Base-by-base conservation (phyloP, 2,329 filamentous ascomycete species). In the Fusarium drepaniforme region DNA sequence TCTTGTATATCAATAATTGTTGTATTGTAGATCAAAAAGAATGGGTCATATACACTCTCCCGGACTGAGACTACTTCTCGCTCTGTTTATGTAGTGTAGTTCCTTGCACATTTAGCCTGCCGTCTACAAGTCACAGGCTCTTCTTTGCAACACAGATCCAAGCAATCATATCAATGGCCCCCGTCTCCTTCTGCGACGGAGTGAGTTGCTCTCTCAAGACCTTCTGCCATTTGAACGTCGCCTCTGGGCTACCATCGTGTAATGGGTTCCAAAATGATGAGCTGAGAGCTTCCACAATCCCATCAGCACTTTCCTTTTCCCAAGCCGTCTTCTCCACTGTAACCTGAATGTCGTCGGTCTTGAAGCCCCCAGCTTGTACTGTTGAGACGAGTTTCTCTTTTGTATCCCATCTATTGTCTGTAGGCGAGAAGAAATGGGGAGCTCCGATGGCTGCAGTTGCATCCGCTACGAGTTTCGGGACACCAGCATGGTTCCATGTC, bases 1-100 rank as follows among this genome's bases (percentile, higher is more conserved):
- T 58, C 56, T 58, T 40, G 56, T 58, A 58, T 40, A 58, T 56
- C 4, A 21, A 21, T 40, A 40, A 28, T 58, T 13, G 6, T 40
- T 40, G 21, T 58, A 40, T 38, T 37, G 13, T 38, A 28, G 12
- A 12, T 9, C 12, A 15, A 8, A 2, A 30, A 35, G 4, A n/a
- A 21, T 15, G 1, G 11, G 15, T 8, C 4, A 2, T 25, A 28
- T 5, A 23, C 16, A 25, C 35, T 8, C 0, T 13, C 3, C 3
- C 4, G 9, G 35, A 6, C 15, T 25, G 2, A 3, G 18, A 7
- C 5, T 15, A 15, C 15, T 28, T 5, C 6, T 58, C 7, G 7
- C 18, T 56, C 15, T 16, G 8, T 21, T 12, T 3, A 42, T 42
- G 11, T 42, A n/a, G 5, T 42, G 11, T 21, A 6, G 3, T 42